Percentiles rank a stretch among this genome's conserved stretches.
Conservation (phyloP, 345 rosid species). For the Microcos paniculata region DNA sequence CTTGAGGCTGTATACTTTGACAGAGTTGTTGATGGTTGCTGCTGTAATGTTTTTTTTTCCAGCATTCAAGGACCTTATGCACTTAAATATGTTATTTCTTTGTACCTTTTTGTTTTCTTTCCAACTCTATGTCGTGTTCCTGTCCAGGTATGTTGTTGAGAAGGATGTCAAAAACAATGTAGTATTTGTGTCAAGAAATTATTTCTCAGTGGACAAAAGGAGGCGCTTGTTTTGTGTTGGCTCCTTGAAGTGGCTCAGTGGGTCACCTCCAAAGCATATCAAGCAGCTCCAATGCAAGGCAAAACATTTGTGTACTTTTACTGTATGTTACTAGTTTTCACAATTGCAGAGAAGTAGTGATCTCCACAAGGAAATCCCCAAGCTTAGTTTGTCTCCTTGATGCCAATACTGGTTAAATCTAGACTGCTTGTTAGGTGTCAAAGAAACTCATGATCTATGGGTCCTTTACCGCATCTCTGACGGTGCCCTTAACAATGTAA, state of each 20-base stretch:
- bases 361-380: neutral
- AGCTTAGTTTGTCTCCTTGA: neutral
- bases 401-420: neutral
- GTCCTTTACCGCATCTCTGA: neutral
- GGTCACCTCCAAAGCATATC: slow-evolving; percentile 37
- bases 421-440: neutral
- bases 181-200: slow-evolving; percentile 87
- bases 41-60: neutral
- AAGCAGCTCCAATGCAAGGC: slow-evolving; percentile 81
- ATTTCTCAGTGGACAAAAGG: slow-evolving; percentile 81
- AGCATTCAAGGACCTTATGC: neutral
- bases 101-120: neutral
- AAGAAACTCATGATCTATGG: neutral
- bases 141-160: slow-evolving; percentile 83
- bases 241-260: slow-evolving; percentile 76
- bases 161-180: slow-evolving; percentile 77
- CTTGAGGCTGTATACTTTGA: neutral
- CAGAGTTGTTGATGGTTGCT: neutral
- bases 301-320: slow-evolving; percentile 6
- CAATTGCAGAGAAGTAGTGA: neutral
- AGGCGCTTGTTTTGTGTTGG: slow-evolving; percentile 78
- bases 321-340: neutral
- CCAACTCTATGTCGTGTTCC: neutral
- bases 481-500: neutral
- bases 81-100: neutral